These are phyloP conservation scores for Glycine latifolia DNA, from an alignment of 306 rosid species.

Conservation along the genomic window DNA sequence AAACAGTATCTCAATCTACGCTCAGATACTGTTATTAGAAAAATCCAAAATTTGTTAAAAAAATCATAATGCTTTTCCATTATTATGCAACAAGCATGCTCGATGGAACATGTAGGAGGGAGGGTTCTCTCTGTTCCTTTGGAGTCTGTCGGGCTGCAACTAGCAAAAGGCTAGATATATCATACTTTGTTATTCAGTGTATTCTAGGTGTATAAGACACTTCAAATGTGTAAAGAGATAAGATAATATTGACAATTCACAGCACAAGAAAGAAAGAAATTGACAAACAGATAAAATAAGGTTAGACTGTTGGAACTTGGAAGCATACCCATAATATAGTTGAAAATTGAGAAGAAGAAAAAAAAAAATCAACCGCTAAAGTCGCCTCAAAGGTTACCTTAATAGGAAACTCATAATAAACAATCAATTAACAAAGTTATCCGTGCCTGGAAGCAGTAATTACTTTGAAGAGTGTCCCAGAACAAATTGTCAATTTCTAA, in stretches of 20 bases:
- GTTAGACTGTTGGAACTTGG: background rate
- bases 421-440: conserved; percentile 7
- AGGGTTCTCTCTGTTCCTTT: conserved; percentile 37
- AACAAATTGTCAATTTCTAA: conserved; percentile 9
- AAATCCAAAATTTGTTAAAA: conserved; percentile 30
- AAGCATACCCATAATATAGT: background rate
- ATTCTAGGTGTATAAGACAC: conserved; percentile 28
- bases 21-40: background rate
- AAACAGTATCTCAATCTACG: background rate
- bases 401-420: background rate
- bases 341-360: conserved; percentile 21
- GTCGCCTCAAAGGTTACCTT: conserved; percentile 24
- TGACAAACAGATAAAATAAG: conserved; percentile 31
- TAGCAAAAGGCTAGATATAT: background rate
- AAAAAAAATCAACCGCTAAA: background rate
- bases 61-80: background rate
- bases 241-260: conserved; percentile 31
- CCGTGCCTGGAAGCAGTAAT: background rate
- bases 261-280: background rate
- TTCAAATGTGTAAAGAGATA: background rate
- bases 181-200: conserved; percentile 2
- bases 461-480: conserved; percentile 6
- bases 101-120: conserved; percentile 31
- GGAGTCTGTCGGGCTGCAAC: conserved; percentile 46
- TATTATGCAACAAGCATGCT: background rate